Evolutionary conservation across 306 rosid genomes (phyloP).

Genomic region (Trichosanthes truncata): DNA sequence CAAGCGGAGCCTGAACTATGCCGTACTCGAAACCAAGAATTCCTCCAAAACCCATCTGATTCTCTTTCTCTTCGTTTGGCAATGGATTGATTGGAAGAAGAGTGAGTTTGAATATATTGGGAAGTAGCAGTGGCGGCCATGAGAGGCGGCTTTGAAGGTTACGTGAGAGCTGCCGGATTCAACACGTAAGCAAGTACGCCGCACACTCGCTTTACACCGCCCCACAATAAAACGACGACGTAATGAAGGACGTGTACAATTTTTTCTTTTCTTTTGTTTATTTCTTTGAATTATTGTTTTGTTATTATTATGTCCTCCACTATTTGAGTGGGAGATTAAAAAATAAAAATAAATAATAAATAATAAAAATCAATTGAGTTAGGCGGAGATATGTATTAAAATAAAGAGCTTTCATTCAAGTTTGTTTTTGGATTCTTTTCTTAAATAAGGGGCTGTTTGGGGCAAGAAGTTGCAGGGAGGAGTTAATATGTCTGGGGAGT

Average conservation of each 20-base stretch:
- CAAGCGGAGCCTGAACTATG: constrained; percentile 63
- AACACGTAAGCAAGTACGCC: constrained; percentile 1
- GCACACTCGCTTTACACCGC: background rate
- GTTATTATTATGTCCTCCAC: background rate
- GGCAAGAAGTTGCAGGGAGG: too few species aligned
- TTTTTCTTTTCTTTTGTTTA: background rate
- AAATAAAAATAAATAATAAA: background rate
- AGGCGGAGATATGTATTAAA: background rate
- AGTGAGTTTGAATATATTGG: background rate
- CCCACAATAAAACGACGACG: background rate
- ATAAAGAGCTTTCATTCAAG: background rate
- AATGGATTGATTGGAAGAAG: background rate
- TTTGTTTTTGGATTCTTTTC: background rate
- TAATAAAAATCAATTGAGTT: background rate
- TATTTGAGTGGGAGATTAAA: background rate
- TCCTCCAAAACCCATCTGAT: constrained; percentile 54
- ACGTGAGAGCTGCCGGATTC: constrained; percentile 3
- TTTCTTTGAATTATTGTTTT: background rate
- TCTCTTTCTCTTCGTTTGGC: background rate
- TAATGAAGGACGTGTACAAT: background rate
- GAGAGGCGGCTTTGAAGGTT: constrained; percentile 10
- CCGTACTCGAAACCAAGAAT: constrained; percentile 60
- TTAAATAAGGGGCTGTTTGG: too few species aligned
- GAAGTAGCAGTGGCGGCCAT: background rate
- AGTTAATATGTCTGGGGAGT: too few species aligned